Evolutionary conservation across 106 monocot genomes (phyloP).

Genomic region (Platanthera guangdongensis): DNA sequence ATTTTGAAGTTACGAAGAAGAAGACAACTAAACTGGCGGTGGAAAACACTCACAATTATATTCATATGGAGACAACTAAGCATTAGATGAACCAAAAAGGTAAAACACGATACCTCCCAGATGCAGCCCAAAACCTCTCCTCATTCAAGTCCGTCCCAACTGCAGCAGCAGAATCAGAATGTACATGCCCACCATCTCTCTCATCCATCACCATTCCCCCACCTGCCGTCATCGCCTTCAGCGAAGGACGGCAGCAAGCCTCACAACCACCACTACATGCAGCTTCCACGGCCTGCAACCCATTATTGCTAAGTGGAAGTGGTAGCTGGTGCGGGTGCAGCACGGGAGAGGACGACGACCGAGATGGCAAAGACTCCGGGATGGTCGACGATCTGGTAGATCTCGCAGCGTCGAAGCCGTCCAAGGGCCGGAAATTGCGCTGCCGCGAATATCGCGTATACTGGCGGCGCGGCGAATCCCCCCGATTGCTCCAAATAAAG

Average conservation of each 20-base stretch:
- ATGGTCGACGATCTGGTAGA: slow-evolving; percentile 12
- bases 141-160: slow-evolving; percentile 17
- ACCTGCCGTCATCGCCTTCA: neutral
- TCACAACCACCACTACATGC: neutral
- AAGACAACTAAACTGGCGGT: too few species aligned
- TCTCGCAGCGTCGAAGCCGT: neutral
- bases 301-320: slow-evolving; percentile 7
- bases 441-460: neutral
- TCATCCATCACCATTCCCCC: slow-evolving; percentile 9
- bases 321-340: slow-evolving; percentile 27
- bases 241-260: slow-evolving; percentile 11
- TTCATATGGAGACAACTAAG: neutral
- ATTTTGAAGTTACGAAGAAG: neutral
- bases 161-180: neutral
- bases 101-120: slow-evolving; percentile 1
- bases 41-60: neutral
- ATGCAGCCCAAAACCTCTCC: neutral
- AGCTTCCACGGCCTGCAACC: neutral
- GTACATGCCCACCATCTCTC: neutral
- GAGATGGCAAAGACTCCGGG: neutral
- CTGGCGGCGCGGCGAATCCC: neutral
- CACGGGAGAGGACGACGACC: slow-evolving; percentile 24
- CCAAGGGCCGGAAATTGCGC: neutral
- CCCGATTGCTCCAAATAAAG: neutral
- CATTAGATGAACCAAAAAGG: neutral